Evolutionary conservation across 768 basidiomycete species (phyloP).

Genomic region (Boletus reticulatus): DNA sequence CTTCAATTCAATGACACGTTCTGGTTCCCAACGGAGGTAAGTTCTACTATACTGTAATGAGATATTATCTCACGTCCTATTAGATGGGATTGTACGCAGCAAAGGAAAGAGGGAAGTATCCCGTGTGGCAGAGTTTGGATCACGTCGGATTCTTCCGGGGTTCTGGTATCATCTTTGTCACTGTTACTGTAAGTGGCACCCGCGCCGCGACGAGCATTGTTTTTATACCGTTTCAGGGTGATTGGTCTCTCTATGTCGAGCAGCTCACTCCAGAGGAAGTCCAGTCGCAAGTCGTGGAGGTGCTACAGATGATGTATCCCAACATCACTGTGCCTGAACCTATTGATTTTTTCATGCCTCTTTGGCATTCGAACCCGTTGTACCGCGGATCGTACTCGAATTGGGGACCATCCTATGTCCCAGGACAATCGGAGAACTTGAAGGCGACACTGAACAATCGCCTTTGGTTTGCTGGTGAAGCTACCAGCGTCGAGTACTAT

Average conservation of each 20-base stretch:
- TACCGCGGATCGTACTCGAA: constrained; percentile 55
- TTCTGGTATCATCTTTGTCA: constrained; percentile 44
- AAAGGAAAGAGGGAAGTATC: constrained; percentile 56
- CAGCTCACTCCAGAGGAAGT: constrained; percentile 45
- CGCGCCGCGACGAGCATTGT: neutral
- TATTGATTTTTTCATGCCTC: constrained; percentile 50
- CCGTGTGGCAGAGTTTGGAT: constrained; percentile 68
- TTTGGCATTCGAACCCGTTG: constrained; percentile 53
- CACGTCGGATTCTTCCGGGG: constrained; percentile 56
- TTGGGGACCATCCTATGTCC: constrained; percentile 63
- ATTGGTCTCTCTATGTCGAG: constrained; percentile 60
- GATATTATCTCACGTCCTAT: neutral
- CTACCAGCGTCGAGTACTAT: constrained; percentile 54
- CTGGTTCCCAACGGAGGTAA: constrained; percentile 50
- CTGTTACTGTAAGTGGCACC: constrained; percentile 22
- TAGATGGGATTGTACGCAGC: constrained; percentile 54
- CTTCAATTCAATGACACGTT: constrained; percentile 61
- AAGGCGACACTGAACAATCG: constrained; percentile 48
- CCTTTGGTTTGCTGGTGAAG: constrained; percentile 66
- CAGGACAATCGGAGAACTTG: constrained; percentile 53
- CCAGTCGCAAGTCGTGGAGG: constrained; percentile 51
- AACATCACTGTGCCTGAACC: constrained; percentile 53
- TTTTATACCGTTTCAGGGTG: constrained; percentile 41
- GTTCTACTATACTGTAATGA: neutral
- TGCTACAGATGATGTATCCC: constrained; percentile 61